phyloP scores from a whole-genome alignment of 2,329 filamentous ascomycete genomes.

The Aspergillus persii region DNA sequence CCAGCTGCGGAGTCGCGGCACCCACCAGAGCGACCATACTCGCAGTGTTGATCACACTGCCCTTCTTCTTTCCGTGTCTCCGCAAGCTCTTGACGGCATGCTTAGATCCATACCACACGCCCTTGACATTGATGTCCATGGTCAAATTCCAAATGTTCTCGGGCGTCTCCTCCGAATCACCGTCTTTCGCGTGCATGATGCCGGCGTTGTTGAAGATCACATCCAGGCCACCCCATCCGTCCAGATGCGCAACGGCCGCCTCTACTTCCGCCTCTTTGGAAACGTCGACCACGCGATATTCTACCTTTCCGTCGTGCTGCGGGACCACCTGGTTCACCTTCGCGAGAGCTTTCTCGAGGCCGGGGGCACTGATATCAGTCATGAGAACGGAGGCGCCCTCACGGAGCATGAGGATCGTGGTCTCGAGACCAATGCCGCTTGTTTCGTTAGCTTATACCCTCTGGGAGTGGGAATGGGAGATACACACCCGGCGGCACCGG shows the following conservation, averaged over 20 bases:
- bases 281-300: conserved; percentile 59
- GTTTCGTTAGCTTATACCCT: neutral
- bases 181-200: conserved; percentile 87
- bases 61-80: conserved; percentile 72
- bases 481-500: conserved; percentile 20
- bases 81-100: conserved; percentile 81
- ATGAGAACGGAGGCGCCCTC: conserved; percentile 85
- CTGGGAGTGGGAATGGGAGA: neutral
- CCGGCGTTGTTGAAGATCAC: conserved; percentile 97
- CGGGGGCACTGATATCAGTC: conserved; percentile 77
- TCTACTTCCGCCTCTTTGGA: conserved; percentile 79
- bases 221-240: conserved; percentile 83
- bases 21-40: conserved; percentile 85
- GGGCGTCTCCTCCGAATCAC: conserved; percentile 76
- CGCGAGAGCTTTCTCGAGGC: conserved; percentile 70
- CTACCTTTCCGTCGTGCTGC: conserved; percentile 19
- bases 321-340: conserved; percentile 75
- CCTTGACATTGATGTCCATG: conserved; percentile 93
- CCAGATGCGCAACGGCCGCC: conserved; percentile 69
- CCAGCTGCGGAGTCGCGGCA: conserved; percentile 81
- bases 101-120: conserved; percentile 95
- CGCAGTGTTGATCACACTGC: conserved; percentile 88
- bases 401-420: conserved; percentile 80
- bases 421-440: conserved; percentile 88
- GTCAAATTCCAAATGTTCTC: conserved; percentile 94